These are phyloP conservation scores for Recurvomyces mirabilis DNA, from an alignment of 495 filamentous ascomycete species.

Conservation along the genomic window DNA sequence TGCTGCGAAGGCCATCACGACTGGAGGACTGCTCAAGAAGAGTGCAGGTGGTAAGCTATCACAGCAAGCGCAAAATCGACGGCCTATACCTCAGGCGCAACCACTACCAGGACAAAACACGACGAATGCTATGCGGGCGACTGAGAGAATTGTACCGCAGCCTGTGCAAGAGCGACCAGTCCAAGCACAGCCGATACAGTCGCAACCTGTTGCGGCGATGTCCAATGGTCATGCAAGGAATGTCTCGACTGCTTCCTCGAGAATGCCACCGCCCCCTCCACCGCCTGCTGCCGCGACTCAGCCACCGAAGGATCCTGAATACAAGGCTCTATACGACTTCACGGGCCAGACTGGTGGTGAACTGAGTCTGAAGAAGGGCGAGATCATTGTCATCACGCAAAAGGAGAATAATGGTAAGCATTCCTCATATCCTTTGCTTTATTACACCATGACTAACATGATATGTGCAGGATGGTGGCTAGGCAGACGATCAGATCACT, in stretches of 20 bases:
- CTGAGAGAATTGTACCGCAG: constrained; percentile 16
- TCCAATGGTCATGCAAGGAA: constrained; percentile 43
- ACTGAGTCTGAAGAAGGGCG: constrained; percentile 61
- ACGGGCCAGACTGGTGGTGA: constrained; percentile 66
- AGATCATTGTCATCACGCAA: constrained; percentile 72
- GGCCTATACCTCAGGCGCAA: constrained; percentile 29
- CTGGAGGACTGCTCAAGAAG: constrained; percentile 77
- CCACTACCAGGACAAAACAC: constrained; percentile 18
- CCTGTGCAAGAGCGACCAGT: constrained; percentile 36
- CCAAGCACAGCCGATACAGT: constrained; percentile 24
- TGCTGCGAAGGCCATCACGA: constrained; percentile 77
- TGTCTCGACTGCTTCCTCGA: constrained; percentile 30
- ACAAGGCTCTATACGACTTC: constrained; percentile 82
- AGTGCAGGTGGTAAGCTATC: constrained; percentile 66
- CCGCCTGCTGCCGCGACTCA: constrained; percentile 61
- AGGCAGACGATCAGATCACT: constrained; percentile 53
- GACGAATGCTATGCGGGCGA: constrained; percentile 16
- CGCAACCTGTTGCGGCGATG: constrained; percentile 40
- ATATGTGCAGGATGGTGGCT: constrained; percentile 82
- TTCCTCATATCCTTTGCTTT: background rate
- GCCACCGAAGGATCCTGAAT: constrained; percentile 63
- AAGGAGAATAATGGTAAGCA: constrained; percentile 84
- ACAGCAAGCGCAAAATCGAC: constrained; percentile 31
- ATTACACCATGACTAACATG: constrained; percentile 3
- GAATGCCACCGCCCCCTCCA: constrained; percentile 50